Conservation (phyloP, 179 eudicot genomes). For the Heliamphora ciliata region DNA sequence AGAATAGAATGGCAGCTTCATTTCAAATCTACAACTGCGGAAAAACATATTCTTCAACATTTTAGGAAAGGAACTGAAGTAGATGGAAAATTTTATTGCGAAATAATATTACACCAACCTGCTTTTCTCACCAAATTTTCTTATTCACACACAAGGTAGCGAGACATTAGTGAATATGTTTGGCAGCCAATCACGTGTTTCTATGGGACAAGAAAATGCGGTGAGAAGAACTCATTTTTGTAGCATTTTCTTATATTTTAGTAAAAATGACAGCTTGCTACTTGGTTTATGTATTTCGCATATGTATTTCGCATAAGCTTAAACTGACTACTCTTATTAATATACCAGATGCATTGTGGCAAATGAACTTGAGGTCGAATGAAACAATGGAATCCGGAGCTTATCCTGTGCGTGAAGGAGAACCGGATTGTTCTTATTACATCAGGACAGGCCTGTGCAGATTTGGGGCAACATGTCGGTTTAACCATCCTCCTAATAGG, state of each 20-base stretch:
- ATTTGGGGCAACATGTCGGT: constrained; percentile 81
- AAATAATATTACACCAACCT: not conserved
- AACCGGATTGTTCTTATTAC: constrained; percentile 95
- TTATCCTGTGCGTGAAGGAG: constrained; percentile 93
- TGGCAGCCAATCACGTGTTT: not conserved
- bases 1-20: not conserved
- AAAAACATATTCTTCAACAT: not conserved
- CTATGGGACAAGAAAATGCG: not conserved
- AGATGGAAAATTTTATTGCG: not conserved
- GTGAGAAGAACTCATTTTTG: not conserved
- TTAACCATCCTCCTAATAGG: constrained; percentile 87
- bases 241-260: not conserved
- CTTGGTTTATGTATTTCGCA: not conserved
- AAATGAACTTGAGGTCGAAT: constrained; percentile 55
- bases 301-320: too few relatives aligned
- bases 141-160: not conserved
- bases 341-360: constrained; percentile 69
- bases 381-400: constrained; percentile 70
- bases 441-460: constrained; percentile 94
- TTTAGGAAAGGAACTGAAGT: not conserved
- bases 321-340: constrained; percentile 1
- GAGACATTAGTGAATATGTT: not conserved
- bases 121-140: not conserved
- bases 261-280: not conserved
- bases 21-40: not conserved